Base-by-base conservation (phyloP, 2,329 filamentous ascomycete species). In the Verticillium isaacii region DNA sequence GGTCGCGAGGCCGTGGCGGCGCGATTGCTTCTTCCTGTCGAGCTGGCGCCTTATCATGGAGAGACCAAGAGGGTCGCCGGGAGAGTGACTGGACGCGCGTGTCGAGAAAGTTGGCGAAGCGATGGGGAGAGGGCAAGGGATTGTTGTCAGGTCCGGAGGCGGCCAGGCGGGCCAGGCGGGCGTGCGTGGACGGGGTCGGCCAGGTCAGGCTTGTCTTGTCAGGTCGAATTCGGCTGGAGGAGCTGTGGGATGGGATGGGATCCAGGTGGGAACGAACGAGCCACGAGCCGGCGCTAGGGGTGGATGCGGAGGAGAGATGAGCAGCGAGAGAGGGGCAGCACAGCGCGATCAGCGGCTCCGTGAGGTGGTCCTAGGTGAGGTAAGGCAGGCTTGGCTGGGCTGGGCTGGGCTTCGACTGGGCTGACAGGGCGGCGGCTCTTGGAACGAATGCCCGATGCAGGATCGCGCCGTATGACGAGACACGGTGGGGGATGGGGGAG, bases 171-270 rank as follows among this genome's bases (percentile, higher is more conserved):
- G 45, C 45, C 45, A 50, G 45, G 11, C 9, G 19, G 45, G 5
- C n/a, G 45, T n/a, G n/a, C 23, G 45, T 50, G 45, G 45, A 23
- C n/a, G 45, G 45, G 29, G 29, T 29, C 29, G 29, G 29, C 29
- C 23, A n/a, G 19, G 45, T 50, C 45, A 50, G 45, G 45, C 45
- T n/a, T 50, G 45, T 25, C 45, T 50, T n/a, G 45, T 50, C 45
- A 50, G 45, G 45, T 50, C 45, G 57, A 32, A 58, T 58, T 39
- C 57, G 57, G 56, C 56, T 57, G 56, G 57, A 58, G 37, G n/a
- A 36, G 37, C 25, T 17, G 25, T 39, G 57, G 37, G 56, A 58
- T 41, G 36, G 57, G 57, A 29, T 41, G 23, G 57, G 57, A 29
- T 17, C 25, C 37, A 58, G 32, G 57, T 45, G 57, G 57, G 57